Percentiles rank a stretch among this genome's conserved stretches.
Evolutionary conservation across 2,329 filamentous ascomycete species (phyloP).

Genomic region (Cercospora janseana): DNA sequence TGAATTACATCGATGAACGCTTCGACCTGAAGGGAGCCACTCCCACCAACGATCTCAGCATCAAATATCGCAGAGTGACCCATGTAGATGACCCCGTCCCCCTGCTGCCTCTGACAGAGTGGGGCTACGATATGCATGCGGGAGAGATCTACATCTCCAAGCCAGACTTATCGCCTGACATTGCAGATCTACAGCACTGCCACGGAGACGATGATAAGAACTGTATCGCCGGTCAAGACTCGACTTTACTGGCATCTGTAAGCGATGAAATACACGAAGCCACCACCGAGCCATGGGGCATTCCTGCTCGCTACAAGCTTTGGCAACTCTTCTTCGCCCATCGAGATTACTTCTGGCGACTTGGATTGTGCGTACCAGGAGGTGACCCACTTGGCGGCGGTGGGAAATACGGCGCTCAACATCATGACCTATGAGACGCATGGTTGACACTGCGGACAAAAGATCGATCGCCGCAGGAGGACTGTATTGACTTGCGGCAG

Average conservation of each 20-base stretch:
- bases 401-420: slow-evolving; percentile 23
- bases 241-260: slow-evolving; percentile 33
- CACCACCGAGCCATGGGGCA: slow-evolving; percentile 34
- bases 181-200: slow-evolving; percentile 69
- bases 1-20: slow-evolving; percentile 53
- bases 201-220: slow-evolving; percentile 65
- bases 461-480: too few species aligned
- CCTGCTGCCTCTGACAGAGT: slow-evolving; percentile 78
- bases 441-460: neutral
- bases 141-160: slow-evolving; percentile 87
- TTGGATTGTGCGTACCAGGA: slow-evolving; percentile 79
- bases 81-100: slow-evolving; percentile 87
- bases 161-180: slow-evolving; percentile 63
- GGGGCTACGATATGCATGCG: slow-evolving; percentile 81
- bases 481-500: too few species aligned
- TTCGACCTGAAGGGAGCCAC: slow-evolving; percentile 41
- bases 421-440: slow-evolving; percentile 31
- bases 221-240: slow-evolving; percentile 66
- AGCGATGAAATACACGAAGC: slow-evolving; percentile 37
- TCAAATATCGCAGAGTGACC: slow-evolving; percentile 72
- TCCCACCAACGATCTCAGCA: slow-evolving; percentile 24
- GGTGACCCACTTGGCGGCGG: slow-evolving; percentile 35
- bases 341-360: slow-evolving; percentile 92
- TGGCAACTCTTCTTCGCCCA: slow-evolving; percentile 94
- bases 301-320: slow-evolving; percentile 65